Evolutionary conservation across 345 rosid genomes (phyloP).

Genomic region (Gossypium herbaceum): DNA sequence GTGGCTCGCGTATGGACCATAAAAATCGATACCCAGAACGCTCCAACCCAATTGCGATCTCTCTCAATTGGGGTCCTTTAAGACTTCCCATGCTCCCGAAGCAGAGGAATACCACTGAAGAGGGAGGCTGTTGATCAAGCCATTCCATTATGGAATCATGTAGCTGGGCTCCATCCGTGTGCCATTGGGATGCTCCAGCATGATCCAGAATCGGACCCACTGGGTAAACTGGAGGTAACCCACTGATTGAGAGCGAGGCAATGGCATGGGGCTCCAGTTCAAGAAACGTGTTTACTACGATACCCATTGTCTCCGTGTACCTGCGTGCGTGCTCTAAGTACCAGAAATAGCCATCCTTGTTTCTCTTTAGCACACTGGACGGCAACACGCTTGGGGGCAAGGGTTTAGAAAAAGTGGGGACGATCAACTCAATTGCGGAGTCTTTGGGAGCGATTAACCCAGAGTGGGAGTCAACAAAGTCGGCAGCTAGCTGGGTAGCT

Average conservation of each 20-base stretch:
- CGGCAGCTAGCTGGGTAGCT: conserved; percentile 19
- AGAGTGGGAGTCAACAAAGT: conserved; percentile 19
- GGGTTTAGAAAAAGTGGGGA: conserved; percentile 30
- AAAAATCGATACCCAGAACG: conserved; percentile 19
- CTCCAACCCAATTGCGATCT: conserved; percentile 25
- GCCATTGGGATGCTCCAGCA: conserved; percentile 27
- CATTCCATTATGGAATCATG: conserved; percentile 7
- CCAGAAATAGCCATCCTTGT: conserved; percentile 25
- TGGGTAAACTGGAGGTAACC: conserved; percentile 22
- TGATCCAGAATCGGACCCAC: conserved; percentile 31
- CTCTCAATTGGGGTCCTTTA: conserved; percentile 15
- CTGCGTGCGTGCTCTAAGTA: conserved; percentile 21
- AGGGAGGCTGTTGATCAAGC: conserved; percentile 21
- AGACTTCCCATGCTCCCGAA: conserved; percentile 27
- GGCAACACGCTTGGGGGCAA: conserved; percentile 28
- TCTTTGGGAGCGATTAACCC: conserved; percentile 17
- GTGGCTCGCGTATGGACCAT: conserved; percentile 21
- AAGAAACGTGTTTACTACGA: conserved; percentile 31
- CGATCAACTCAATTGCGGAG: conserved; percentile 1
- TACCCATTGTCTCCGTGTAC: conserved; percentile 23
- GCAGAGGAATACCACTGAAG: conserved; percentile 22
- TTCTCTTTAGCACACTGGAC: conserved; percentile 16
- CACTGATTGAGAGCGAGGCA: neutral
- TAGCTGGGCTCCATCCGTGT: conserved; percentile 15
- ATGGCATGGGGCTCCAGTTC: conserved; percentile 36